Base-by-base conservation (phyloP, 306 rosid species). In the Acacia crassicarpa region DNA sequence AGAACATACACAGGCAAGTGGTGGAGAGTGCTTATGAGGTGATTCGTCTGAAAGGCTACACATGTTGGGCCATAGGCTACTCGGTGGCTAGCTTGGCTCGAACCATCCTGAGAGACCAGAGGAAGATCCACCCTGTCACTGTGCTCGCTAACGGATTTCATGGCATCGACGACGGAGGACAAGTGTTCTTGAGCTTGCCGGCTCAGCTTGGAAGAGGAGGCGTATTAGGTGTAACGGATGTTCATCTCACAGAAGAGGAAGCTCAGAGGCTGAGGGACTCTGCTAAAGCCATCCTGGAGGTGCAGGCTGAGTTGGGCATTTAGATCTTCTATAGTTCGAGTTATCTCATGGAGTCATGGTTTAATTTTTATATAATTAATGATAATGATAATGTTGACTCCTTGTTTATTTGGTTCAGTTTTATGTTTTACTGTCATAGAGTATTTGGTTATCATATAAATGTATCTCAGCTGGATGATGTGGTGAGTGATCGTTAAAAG, bases 11-110 rank as follows among this genome's bases (percentile, higher is more conserved):
- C 89, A 91, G 70, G 44, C 78, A n/a, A 16, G 98, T 94, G 11
- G 49, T 92, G 51, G 89, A 78, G 12, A 72, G 95, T 5, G 97
- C 97, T 1, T 90, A 90, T 20, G 98, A 94, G 78, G 98, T 94
- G 4, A 94, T 94, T 3, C 76, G 83, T 45, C 88, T 94, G 0
- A 92, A 94, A 79, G 98, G 98, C 23, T 92, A 92, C 84, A 94
- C 98, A 33, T 92, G 97, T 0, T 94, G 98, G 98, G 98, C 98
- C 2, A 90, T 94, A 1, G 97, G 98, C 15, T 94, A 94, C 86
- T 94, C 98, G 0, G 98, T 83, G 41, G 97, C 97, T 0, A 89
- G 72, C 41, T 80, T 94, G 48, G 92, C 97, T 0, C 84, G 97
- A 8, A 75, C 87, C 38, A 51, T 92, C 25, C 53, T 94, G 0